Base-by-base conservation (phyloP, 257 asterid genomes). In the Paulownia fortunei region DNA sequence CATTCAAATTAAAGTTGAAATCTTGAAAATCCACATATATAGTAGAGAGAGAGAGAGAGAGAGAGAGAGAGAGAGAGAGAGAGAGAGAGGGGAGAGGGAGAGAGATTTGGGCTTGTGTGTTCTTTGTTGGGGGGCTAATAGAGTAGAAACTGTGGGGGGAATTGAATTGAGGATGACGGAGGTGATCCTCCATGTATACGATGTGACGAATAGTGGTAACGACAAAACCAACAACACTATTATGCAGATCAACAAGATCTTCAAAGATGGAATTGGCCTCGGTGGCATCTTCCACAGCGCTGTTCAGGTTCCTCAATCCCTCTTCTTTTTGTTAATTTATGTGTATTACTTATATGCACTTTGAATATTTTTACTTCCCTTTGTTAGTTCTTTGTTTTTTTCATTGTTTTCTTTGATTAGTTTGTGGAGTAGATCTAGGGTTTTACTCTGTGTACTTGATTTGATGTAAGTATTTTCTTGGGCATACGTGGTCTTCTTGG, bases 211-310 rank as follows among this genome's bases (percentile, higher is more conserved):
- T 16, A 93, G 99, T 75, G 97, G 89, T 34, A 92, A 86, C 51
- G 98, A 93, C 54, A 93, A 96, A 77, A 93, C 99, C 21, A 89
- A 96, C 87, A 93, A 85, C 85, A 93, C 98, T 19, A 90, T 96
- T 83, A 67, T 93, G 88, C 97, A 93, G 87, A 93, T 93, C 92
- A 96, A 96, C 85, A 93, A 87, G 94, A 82, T 96, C 88, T 93
- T 96, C 86, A 96, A 96, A 80, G 99, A 96, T 77, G 98, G 99
- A 19, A 92, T 96, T 74, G 98, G 98, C n/a, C 84, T 96, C 61
- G 99, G 98, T 26, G 99, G 99, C 59, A 96, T 96, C 74, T 96
- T 96, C 85, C 99, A 96, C 83, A 92, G 98, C 89, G 98, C 99
- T 34, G 94, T 96, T 44, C 98, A 96, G 99, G 99, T 82, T 67